phyloP scores from a whole-genome alignment of 345 rosid species.

The Hypericum androsaemum region DNA sequence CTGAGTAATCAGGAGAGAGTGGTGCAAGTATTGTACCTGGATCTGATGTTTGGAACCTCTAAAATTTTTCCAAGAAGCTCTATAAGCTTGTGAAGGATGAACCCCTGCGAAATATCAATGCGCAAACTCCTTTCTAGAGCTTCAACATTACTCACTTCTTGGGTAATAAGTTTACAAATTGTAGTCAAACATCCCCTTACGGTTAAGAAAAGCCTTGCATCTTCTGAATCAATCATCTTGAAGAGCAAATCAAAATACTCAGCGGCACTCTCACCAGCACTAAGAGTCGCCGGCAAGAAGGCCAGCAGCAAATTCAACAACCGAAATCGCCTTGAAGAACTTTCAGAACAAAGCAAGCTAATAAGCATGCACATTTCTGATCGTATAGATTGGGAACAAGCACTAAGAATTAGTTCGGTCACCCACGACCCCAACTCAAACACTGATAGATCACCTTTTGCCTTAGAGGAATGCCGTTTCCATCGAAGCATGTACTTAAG shows the following conservation, averaged over 20 bases:
- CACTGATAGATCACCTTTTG: constrained; percentile 55
- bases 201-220: constrained; percentile 88
- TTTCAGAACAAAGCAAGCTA: constrained; percentile 75
- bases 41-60: constrained; percentile 81
- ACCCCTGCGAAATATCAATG: constrained; percentile 95
- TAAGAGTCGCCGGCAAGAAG: constrained; percentile 72
- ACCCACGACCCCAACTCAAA: constrained; percentile 99
- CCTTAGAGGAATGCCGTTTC: constrained; percentile 58
- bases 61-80: constrained; percentile 90
- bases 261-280: constrained; percentile 92
- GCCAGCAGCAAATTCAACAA: constrained; percentile 74
- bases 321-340: constrained; percentile 67
- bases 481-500: constrained; percentile 87
- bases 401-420: constrained; percentile 88
- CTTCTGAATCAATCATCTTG: constrained; percentile 81
- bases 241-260: constrained; percentile 93
- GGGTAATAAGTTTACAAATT: constrained; percentile 70
- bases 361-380: constrained; percentile 97
- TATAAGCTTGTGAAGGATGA: constrained; percentile 92
- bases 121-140: constrained; percentile 89
- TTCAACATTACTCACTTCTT: constrained; percentile 83
- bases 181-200: constrained; percentile 75
- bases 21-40: constrained; percentile 41
- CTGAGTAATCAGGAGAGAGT: not conserved
- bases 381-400: constrained; percentile 93